Evolutionary conservation across 1,139 yeast genomes (phyloP).

Genomic region (Arxiozyma heterogenica): DNA sequence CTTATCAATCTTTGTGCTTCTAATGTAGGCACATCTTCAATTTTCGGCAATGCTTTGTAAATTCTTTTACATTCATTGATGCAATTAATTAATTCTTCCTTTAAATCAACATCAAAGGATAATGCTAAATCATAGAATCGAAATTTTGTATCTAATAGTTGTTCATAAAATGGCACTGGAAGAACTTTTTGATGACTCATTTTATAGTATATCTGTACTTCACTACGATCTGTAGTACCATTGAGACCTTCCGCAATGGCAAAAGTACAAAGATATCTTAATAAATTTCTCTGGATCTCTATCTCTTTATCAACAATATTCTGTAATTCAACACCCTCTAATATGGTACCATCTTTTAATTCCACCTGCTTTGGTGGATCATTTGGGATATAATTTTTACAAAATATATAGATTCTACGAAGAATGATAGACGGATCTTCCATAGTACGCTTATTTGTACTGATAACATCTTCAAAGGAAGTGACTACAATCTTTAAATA

Average conservation of each 20-base stretch:
- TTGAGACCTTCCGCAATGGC: conserved; percentile 37
- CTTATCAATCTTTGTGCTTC: conserved; percentile 26
- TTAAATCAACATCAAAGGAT: conserved; percentile 47
- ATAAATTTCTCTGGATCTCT: conserved; percentile 37
- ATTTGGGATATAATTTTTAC: conserved; percentile 56
- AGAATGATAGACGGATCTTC: conserved; percentile 39
- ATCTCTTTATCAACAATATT: conserved; percentile 8
- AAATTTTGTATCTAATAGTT: conserved; percentile 25
- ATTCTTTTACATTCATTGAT: conserved; percentile 20
- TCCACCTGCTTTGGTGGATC: conserved; percentile 25
- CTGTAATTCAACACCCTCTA: conserved; percentile 40
- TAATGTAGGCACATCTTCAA: conserved; percentile 22
- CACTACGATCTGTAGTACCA: conserved; percentile 11
- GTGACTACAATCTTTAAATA: conserved; percentile 60
- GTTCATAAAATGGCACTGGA: conserved; percentile 7
- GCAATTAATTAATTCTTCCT: conserved; percentile 33
- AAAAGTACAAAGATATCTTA: conserved; percentile 40
- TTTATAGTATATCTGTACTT: conserved; percentile 12
- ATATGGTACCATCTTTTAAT: conserved; percentile 5
- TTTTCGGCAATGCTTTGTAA: conserved; percentile 24
- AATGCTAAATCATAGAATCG: conserved; percentile 18
- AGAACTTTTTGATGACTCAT: conserved; percentile 7
- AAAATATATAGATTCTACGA: conserved; percentile 58
- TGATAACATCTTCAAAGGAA: conserved; percentile 45
- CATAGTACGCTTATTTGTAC: conserved; percentile 34